Percentiles rank a stretch among this genome's conserved stretches.
These are phyloP conservation scores for Hypoxylon rubiginosum DNA, from an alignment of 2,329 filamentous ascomycete species.

Conservation along the genomic window DNA sequence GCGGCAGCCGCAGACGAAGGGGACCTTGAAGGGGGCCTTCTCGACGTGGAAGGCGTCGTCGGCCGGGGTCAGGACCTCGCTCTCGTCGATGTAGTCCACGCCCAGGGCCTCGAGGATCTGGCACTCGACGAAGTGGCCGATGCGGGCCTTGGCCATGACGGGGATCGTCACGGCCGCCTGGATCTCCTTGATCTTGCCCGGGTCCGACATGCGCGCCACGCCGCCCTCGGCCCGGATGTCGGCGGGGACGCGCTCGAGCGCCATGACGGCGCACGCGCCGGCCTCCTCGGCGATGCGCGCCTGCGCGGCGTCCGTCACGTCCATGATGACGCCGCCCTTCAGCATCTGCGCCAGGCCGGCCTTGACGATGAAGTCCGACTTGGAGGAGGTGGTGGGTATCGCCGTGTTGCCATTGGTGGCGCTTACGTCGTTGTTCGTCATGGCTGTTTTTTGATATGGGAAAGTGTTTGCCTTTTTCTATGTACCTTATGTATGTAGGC, in stretches of 20 bases:
- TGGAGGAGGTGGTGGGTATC: slow-evolving; percentile 55
- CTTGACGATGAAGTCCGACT: slow-evolving; percentile 85
- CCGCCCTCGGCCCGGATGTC: slow-evolving; percentile 94
- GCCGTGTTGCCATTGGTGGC: slow-evolving; percentile 36
- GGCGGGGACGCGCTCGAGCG: slow-evolving; percentile 94
- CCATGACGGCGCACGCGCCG: slow-evolving; percentile 97
- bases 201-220: slow-evolving; percentile 97
- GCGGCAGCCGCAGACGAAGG: slow-evolving; percentile 96
- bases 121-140: slow-evolving; percentile 98
- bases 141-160: slow-evolving; percentile 98
- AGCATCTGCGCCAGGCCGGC: slow-evolving; percentile 96
- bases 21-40: slow-evolving; percentile 84
- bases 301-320: slow-evolving; percentile 93
- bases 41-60: slow-evolving; percentile 93
- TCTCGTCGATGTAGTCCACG: slow-evolving; percentile 98
- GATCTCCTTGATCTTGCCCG: slow-evolving; percentile 93
- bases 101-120: slow-evolving; percentile 96
- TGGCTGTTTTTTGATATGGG: slow-evolving; percentile 28
- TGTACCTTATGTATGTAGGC: no score
- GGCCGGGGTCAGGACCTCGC: slow-evolving; percentile 95
- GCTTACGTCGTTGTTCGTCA: slow-evolving; percentile 44
- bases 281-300: slow-evolving; percentile 98
- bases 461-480: not conserved
- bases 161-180: slow-evolving; percentile 95
- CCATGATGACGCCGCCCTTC: slow-evolving; percentile 99